phyloP scores from a whole-genome alignment of 2,329 filamentous ascomycete species.

The Periconia macrospinosa region DNA sequence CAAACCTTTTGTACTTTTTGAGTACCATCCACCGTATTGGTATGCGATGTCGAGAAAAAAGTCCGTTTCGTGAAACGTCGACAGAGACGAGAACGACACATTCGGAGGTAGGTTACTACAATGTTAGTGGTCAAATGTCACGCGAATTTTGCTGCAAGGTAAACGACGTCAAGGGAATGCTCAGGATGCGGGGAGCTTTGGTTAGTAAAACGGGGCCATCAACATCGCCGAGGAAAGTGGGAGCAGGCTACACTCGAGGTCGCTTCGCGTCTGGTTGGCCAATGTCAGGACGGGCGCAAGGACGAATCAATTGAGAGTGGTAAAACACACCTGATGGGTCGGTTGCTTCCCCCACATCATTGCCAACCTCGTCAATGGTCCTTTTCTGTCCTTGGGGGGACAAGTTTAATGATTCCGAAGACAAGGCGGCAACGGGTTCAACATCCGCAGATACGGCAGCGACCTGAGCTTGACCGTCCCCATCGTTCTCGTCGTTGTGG shows the following conservation, averaged over 20 bases:
- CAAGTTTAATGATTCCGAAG: slow-evolving; percentile 19
- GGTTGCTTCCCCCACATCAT: slow-evolving; percentile 28
- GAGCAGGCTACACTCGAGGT: slow-evolving; percentile 28
- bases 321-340: slow-evolving; percentile 29
- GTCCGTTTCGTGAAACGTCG: too few species aligned
- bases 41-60: too few species aligned
- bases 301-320: neutral
- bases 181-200: neutral
- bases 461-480: slow-evolving; percentile 23
- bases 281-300: slow-evolving; percentile 10
- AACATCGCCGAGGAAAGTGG: slow-evolving; percentile 19
- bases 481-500: slow-evolving; percentile 28
- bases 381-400: slow-evolving; percentile 38
- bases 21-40: too few species aligned
- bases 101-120: neutral
- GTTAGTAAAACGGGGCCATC: slow-evolving; percentile 21
- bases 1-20: too few species aligned
- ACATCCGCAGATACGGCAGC: slow-evolving; percentile 28
- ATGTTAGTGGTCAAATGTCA: neutral
- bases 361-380: slow-evolving; percentile 35
- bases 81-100: too few species aligned
- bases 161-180: neutral
- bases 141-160: neutral
- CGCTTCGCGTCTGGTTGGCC: slow-evolving; percentile 31
- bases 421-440: slow-evolving; percentile 27